Base-by-base conservation (phyloP, 73 alveolate species). In the Blepharisma stoltei region DNA sequence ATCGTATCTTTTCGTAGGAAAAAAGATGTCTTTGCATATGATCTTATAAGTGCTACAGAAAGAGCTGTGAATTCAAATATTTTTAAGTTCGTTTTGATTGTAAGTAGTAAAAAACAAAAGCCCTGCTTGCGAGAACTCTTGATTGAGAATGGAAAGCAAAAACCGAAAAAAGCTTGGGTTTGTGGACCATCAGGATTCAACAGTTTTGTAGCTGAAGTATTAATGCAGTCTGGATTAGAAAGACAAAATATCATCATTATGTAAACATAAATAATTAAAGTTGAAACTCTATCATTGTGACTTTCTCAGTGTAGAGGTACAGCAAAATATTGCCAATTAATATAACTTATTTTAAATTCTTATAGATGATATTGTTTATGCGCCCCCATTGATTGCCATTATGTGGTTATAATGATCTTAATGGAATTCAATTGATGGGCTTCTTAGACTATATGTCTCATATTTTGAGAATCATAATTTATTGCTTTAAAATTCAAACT, bases 131-230 rank as follows among this genome's bases (percentile, higher is more conserved):
- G 49, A 60, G 45, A 60, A 14, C 14, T 60, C 23, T 14, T 60
- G 11, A 25, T 18, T 18, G 73, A 25, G 23, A 14, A 8, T 60
- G 46, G 18, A 9, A 60, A 25, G 11, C 14, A 25, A 18, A 25
- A 60, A 2, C 18, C 23, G 11, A 9, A n/a, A 8, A 11, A 9
- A 25, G 73, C 73, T 20, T 60, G 73, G 73, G 23, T 60, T 0
- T 60, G 73, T 60, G 73, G 73, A 4, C 73, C 73, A 18, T 60
- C 73, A 18, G 73, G 73, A 38, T 60, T 20, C 23, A 60, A 60
- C 5, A 60, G 73, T 14, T 18, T 8, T 60, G 14, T 14, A 14
- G 23, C 37, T 18, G 45, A 60, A 1, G 18, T 60, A 20, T 60
- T 60, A 5, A 25, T 14, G 45, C 14, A 60, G 5, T 8, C 38